A percentile compares a stretch with the other conserved stretches of the same genome.
phyloP scores from a whole-genome alignment of 305 asterid genomes.

The Salvia sclarea region DNA sequence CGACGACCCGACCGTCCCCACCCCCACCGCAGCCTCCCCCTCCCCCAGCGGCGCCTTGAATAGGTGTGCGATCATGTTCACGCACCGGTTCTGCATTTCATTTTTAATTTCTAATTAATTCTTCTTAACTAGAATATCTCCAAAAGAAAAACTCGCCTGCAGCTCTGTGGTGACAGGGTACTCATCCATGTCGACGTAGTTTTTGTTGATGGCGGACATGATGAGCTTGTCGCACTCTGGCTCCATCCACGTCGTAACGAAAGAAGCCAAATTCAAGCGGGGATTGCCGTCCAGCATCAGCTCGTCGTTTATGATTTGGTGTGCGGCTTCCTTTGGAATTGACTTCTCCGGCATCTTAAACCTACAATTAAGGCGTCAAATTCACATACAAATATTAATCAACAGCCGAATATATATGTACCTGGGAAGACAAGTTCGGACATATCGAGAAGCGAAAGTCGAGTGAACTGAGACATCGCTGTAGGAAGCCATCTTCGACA shows the following conservation, averaged over 20 bases:
- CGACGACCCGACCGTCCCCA: constrained; percentile 54
- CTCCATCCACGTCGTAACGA: constrained; percentile 49
- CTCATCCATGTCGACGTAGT: constrained; percentile 61
- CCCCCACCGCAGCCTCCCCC: constrained; percentile 45
- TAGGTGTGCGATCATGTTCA: constrained; percentile 51
- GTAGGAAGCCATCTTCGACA: background rate
- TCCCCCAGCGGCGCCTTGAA: constrained; percentile 46
- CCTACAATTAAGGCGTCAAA: too few species aligned
- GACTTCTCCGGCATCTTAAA: constrained; percentile 1
- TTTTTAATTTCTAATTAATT: too few species aligned
- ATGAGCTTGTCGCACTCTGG: constrained; percentile 60
- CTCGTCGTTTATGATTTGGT: constrained; percentile 21
- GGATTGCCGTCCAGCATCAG: constrained; percentile 26
- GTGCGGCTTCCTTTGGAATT: constrained; percentile 19
- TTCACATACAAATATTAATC: background rate
- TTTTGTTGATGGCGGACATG: constrained; percentile 53
- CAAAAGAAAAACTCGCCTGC: constrained; percentile 37
- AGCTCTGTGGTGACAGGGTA: constrained; percentile 61
- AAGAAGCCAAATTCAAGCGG: constrained; percentile 39
- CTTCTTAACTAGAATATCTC: too few species aligned
- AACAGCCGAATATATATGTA: background rate
- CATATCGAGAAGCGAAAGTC: constrained; percentile 15
- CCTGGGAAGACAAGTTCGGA: constrained; percentile 7
- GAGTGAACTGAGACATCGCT: constrained; percentile 20
- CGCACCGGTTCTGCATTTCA: constrained; percentile 53